Base-by-base conservation (phyloP, 768 basidiomycete genomes). In the Termitomyces sp. region DNA sequence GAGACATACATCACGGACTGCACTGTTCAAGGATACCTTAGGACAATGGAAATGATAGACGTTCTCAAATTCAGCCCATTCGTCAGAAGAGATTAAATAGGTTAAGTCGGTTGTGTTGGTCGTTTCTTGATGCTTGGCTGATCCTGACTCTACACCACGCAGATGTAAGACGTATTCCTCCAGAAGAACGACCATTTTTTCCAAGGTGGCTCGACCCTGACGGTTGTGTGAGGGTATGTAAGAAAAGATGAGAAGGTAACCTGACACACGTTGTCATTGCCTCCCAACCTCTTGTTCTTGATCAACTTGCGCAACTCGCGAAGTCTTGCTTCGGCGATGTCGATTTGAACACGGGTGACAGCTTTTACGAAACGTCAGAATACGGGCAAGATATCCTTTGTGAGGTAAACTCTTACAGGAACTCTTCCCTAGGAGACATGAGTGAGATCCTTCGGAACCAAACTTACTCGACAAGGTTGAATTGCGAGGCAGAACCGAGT, bases 11-110 rank as follows among this genome's bases (percentile, higher is more conserved):
- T 96, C 90, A 63, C 94, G 87, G 35, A 88, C 85, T 28, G 84
- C 81, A 68, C 86, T 87, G 67, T 88, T 89, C 77, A 94, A 79
- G 67, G 86, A 87, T 50, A 96, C 80, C 52, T 85, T 89, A 1
- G 94, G 95, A 63, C 85, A 90, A 73, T 97, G 94, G 16, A 94
- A 82, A 68, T 96, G 92, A 69, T 95, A 93, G 28, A 95, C 93
- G 67, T 96, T 91, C 69, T 91, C 89, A 74, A 96, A 98, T 62
- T 87, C 84, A 2, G 82, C 83, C 90, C 86, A 89, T 67, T 92
- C 90, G 24, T 84, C 78, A 32, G 86, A 78, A 12, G 87, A 85
- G 38, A 89, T 81, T 48, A 84, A 81, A 66, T 89, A 87, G 13
- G 86, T 79, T 59, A 85, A 81, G 66, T 90, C 89, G 57, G 76